phyloP scores from a whole-genome alignment of 2,329 filamentous ascomycete species.

The Thielaviopsis populi region DNA sequence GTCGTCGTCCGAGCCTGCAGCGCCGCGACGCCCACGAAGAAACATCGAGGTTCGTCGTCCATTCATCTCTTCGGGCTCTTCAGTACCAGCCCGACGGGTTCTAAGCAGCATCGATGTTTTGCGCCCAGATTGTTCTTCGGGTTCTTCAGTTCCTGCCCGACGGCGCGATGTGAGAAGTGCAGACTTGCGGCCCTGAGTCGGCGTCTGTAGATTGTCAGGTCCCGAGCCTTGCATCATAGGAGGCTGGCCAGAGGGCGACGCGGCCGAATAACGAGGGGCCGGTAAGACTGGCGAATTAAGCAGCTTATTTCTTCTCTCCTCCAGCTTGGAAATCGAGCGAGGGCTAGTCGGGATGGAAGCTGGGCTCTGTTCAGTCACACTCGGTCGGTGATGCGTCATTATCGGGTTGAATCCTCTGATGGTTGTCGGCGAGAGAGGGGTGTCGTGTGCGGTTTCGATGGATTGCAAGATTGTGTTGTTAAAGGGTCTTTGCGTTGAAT shows the following conservation, averaged over 20 bases:
- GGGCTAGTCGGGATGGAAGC: slow-evolving; percentile 30
- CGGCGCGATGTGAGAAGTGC: slow-evolving; percentile 36
- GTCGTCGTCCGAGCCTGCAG: slow-evolving; percentile 33
- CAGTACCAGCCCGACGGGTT: slow-evolving; percentile 28
- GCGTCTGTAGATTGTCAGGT: slow-evolving; percentile 1
- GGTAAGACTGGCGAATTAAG: slow-evolving; percentile 32
- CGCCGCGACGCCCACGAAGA: slow-evolving; percentile 32
- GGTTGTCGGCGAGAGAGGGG: slow-evolving; percentile 31
- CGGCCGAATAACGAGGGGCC: slow-evolving; percentile 29
- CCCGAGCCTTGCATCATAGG: slow-evolving; percentile 24
- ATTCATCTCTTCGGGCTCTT: slow-evolving; percentile 32
- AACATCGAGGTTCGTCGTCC: slow-evolving; percentile 35
- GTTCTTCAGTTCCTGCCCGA: slow-evolving; percentile 35
- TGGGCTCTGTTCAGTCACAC: slow-evolving; percentile 28
- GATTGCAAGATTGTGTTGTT: slow-evolving; percentile 14
- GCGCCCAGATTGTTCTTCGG: slow-evolving; percentile 31
- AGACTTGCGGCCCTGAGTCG: slow-evolving; percentile 31
- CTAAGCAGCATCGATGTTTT: slow-evolving; percentile 30
- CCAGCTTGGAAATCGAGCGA: slow-evolving; percentile 35
- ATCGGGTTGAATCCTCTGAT: slow-evolving; percentile 28
- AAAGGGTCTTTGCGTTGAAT: slow-evolving; percentile 24
- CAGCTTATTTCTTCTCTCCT: slow-evolving; percentile 37
- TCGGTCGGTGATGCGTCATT: slow-evolving; percentile 29
- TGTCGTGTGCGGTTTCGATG: slow-evolving; percentile 18
- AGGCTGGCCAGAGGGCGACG: slow-evolving; percentile 27